These are phyloP conservation scores for Brassica incana DNA, from an alignment of 345 rosid genomes.

Conservation along the genomic window DNA sequence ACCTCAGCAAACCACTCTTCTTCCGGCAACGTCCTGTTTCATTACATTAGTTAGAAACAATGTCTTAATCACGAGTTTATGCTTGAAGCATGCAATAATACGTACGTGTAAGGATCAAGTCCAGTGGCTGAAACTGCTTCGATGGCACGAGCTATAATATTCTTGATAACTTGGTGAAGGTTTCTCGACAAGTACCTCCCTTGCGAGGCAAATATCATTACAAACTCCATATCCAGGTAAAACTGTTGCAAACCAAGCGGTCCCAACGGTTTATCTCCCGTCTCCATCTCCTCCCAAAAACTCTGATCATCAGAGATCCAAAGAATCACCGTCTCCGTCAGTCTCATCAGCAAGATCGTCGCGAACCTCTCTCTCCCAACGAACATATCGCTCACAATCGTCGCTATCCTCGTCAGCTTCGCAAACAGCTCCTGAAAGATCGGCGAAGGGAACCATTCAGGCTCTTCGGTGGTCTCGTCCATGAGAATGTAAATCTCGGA, in stretches of 20 bases:
- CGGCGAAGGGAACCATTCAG: slow-evolving; percentile 86
- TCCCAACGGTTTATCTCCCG: slow-evolving; percentile 67
- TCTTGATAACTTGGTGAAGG: slow-evolving; percentile 83
- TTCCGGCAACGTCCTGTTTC: slow-evolving; percentile 58
- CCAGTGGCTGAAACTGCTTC: slow-evolving; percentile 72
- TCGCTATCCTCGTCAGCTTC: slow-evolving; percentile 63
- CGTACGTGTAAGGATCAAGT: slow-evolving; percentile 70
- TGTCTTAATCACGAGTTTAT: not conserved
- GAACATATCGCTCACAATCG: slow-evolving; percentile 65
- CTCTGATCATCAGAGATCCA: slow-evolving; percentile 91
- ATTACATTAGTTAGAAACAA: slow-evolving; percentile 5
- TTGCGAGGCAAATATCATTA: slow-evolving; percentile 77
- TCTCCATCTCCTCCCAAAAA: slow-evolving; percentile 88
- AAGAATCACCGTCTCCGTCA: slow-evolving; percentile 82
- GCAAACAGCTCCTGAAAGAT: slow-evolving; percentile 71
- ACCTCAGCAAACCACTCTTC: slow-evolving; percentile 97
- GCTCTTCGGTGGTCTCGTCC: slow-evolving; percentile 68
- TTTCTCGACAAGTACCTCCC: slow-evolving; percentile 85
- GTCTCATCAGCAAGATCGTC: slow-evolving; percentile 79
- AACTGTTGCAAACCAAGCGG: slow-evolving; percentile 89
- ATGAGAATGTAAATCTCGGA: slow-evolving; percentile 52
- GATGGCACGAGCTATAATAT: slow-evolving; percentile 81
- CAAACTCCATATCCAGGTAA: slow-evolving; percentile 94
- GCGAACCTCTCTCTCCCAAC: slow-evolving; percentile 92
- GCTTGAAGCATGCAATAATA: not conserved